Evolutionary conservation across 805 yeast species (phyloP), one percentile per base, ranked within the genome.

Genomic region (Teunomyces aglyptinius): DNA sequence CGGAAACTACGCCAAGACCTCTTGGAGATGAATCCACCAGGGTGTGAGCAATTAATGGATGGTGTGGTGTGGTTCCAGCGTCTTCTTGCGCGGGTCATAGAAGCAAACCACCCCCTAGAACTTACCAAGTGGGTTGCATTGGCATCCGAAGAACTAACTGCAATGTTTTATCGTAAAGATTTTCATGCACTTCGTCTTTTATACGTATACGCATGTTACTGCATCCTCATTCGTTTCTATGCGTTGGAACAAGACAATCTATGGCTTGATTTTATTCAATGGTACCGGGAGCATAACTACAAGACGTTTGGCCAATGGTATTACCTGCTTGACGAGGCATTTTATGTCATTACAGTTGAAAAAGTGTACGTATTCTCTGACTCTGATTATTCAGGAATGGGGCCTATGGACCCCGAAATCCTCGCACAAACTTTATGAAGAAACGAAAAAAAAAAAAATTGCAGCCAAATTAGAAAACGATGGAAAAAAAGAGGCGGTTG

Each of bases 61-160:
- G 41, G 44, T 5, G 15, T 65, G 8, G 40, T 35, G 10, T n/a
- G 45, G 8, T 51, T 60, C 24, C 57, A 59, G 12, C 38, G 33
- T 15, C 44, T 53, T 28, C 39, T 59, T 19, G 35, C 43, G 28
- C 43, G 45, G 16, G 49, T 57, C 19, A 49, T 56, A 1, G 29
- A 32, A 13, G 38, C 39, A 20, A 56, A 61, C 44, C 59, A 57
- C 43, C 71, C 71, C 2, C 47, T 66, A 6, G 74, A 73, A 6
- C 35, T 68, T 5, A 65, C 56, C 48, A 50, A 60, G 45, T 65
- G 68, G 59, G 38, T 64, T 5, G 45, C 64, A 5, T 11, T 57
- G 13, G 6, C 61, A 7, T 44, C 49, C 3, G 48, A 49, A 3
- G 49, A 50, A 6, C 58, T 60, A 36, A 43, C 46, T 5, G 50